phyloP scores from a whole-genome alignment of 2,329 filamentous ascomycete species.

The Hypoxylon rubiginosum region DNA sequence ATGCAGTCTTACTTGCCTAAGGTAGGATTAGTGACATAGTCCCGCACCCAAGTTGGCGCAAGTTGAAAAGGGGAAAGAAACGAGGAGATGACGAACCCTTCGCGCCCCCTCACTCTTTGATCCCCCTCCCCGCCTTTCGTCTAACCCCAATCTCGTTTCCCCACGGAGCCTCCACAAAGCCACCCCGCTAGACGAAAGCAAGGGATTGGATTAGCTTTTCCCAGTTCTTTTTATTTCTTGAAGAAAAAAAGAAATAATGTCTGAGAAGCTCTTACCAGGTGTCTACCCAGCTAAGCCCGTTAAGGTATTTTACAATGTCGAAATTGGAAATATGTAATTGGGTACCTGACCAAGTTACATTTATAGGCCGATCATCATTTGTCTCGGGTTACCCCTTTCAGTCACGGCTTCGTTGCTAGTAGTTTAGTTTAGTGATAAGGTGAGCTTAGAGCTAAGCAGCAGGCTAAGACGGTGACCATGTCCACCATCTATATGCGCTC shows the following conservation, averaged over 20 bases:
- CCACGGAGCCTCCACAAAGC: slow-evolving; percentile 32
- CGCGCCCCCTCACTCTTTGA: background rate
- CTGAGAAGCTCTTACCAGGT: too few relatives aligned
- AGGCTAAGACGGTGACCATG: slow-evolving; percentile 1
- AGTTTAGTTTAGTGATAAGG: background rate
- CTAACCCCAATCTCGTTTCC: slow-evolving; percentile 6
- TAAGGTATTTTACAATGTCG: too few relatives aligned
- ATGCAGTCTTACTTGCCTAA: slow-evolving; percentile 10
- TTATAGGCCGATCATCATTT: slow-evolving; percentile 1
- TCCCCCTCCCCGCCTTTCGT: background rate
- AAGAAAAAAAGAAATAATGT: too few relatives aligned
- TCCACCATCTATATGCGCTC: slow-evolving; percentile 29
- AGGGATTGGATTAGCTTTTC: slow-evolving; percentile 16
- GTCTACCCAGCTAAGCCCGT: too few relatives aligned
- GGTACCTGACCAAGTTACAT: too few relatives aligned
- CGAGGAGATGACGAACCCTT: slow-evolving; percentile 3
- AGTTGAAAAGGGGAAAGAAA: slow-evolving; percentile 1
- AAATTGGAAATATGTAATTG: too few relatives aligned
- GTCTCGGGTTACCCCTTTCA: background rate
- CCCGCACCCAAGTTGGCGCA: slow-evolving; percentile 11
- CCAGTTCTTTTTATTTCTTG: background rate
- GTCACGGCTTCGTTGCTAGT: background rate
- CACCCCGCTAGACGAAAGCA: slow-evolving; percentile 6
- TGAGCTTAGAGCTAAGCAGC: slow-evolving; percentile 5
- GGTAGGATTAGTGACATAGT: slow-evolving; percentile 33